phyloP scores from a whole-genome alignment of 2,329 filamentous ascomycete species.

The Penicillium sp. region DNA sequence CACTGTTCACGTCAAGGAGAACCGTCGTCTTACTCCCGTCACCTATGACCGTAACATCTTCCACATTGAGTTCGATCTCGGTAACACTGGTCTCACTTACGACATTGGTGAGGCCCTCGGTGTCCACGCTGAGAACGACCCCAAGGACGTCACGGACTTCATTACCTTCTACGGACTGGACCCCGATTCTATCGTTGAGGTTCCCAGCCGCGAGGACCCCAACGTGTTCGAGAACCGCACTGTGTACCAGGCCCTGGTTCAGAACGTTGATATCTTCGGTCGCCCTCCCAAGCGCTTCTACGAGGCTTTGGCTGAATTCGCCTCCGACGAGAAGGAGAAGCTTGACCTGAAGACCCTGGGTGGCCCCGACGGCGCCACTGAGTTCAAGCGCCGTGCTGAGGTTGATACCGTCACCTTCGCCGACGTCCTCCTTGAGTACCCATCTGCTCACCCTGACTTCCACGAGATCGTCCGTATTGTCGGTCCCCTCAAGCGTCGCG shows the following conservation, averaged over 20 bases:
- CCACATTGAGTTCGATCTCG: constrained; percentile 98
- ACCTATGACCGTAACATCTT: constrained; percentile 99
- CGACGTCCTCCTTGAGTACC: constrained; percentile 86
- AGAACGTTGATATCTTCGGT: constrained; percentile 96
- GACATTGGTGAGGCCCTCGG: constrained; percentile 96
- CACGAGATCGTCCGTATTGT: constrained; percentile 87
- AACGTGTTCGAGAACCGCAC: constrained; percentile 80
- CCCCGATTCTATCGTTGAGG: constrained; percentile 81
- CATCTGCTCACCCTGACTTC: constrained; percentile 83
- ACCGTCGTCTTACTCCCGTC: constrained; percentile 81
- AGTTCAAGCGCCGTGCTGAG: constrained; percentile 90
- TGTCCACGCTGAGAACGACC: constrained; percentile 93
- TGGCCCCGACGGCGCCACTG: constrained; percentile 74
- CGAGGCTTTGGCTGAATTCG: constrained; percentile 84
- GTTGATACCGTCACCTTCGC: constrained; percentile 90
- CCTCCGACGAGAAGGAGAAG: constrained; percentile 78
- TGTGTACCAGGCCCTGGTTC: constrained; percentile 83
- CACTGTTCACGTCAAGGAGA: constrained; percentile 90
- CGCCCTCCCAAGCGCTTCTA: constrained; percentile 98
- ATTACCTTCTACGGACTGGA: constrained; percentile 88
- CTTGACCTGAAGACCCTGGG: constrained; percentile 74
- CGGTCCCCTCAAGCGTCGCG: constrained; percentile 87
- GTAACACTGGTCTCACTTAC: constrained; percentile 86
- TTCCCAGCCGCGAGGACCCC: constrained; percentile 78
- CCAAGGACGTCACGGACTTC: constrained; percentile 74